Evolutionary conservation across 768 basidiomycete genomes (phyloP), one percentile per base, ranked within the genome.

Genomic region (Suillus discolor): DNA sequence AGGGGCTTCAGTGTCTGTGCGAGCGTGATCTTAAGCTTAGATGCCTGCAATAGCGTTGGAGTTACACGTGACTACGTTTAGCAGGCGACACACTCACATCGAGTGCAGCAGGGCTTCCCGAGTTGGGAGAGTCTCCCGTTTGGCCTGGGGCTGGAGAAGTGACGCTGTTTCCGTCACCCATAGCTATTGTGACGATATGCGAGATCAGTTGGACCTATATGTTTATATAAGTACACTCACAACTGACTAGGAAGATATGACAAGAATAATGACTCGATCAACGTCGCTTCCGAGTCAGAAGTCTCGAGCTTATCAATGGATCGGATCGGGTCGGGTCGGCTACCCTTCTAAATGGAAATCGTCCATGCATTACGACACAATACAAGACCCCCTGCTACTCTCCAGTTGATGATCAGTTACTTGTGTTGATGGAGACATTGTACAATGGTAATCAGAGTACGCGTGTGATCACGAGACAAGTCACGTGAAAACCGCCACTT

Each of bases 1-100:
- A 91, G 66, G 1, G 81, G 74, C 74, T 89, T 91, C 11, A 84
- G 78, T 3, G 78, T 72, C 5, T 81, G 73, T 1, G 85, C 79
- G 49, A 80, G 78, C 13, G 72, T 83, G 4, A 91, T 72, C 7
- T 74, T 80, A 13, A 92, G 76, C 69, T 81, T 85, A 6, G 87
- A 84, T 2, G 87, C 81, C 91, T 92, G 67, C 39, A 5, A 47
- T 5, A 9, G 23, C 1, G 15, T 57, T 9, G 25, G 4, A 4
- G 28, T 31, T 57, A 28, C 20, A 25, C 20, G 38, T 13, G 18
- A 28, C 31, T 28, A 44, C 11, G 23, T 1, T 42, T 2, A n/a
- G 45, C 42, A 62, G 34, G 4, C 16, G 6, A 12, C 7, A 53
- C 61, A 72, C 72, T 66, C 55, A 74, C 73, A 39, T 75, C 68